Base-by-base conservation (phyloP, 2,329 filamentous ascomycete genomes). In the Calonectria montana region DNA sequence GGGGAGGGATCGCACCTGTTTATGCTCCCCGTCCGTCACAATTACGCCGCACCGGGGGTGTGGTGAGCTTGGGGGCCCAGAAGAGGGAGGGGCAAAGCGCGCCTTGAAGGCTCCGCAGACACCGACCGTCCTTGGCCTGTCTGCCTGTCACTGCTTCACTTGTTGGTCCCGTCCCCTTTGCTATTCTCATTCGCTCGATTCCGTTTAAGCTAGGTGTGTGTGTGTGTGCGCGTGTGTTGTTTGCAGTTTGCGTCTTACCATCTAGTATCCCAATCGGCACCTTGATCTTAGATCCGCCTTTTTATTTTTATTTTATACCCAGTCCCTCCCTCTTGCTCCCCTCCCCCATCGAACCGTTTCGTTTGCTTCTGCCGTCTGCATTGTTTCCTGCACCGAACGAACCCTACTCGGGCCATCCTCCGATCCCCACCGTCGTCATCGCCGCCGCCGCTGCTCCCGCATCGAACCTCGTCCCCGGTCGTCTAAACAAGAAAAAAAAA, bases 161-260 rank as follows among this genome's bases (percentile, higher is more conserved):
- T 27, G 47, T 29, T 50, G 47, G 25, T 29, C 47, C 47, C 7
- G 8, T 5, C 21, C 45, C 45, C 23, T 27, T 31, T 50, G 27
- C 29, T 29, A 16, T 55, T n/a, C 50, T 35, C 21, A 55, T 37
- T 55, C 50, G 50, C 31, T 35, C 16, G 29, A 35, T 55, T 21
- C 41, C n/a, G n/a, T 43, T 43, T 43, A 43, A 43, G 21, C 41
- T n/a, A 43, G 41, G 41, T 43, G 16, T 9, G 16, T 43, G 39
- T 18, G 15, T 55, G 29, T 29, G 48, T 29, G 48, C 12, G 48
- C 29, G 27, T 21, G 50, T 55, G 50, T 55, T 31, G 31, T 55
- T 55, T 55, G 50, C 50, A 55, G n/a, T 55, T 55, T 55, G 50
- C 50, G 31, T 55, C 50, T 55, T 21, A 55, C 50, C 29, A 55